A percentile compares a stretch with the other conserved stretches of the same genome.
Evolutionary conservation across 371 early-diverging fungal species (phyloP).

Genomic region (Mortierella sp.): DNA sequence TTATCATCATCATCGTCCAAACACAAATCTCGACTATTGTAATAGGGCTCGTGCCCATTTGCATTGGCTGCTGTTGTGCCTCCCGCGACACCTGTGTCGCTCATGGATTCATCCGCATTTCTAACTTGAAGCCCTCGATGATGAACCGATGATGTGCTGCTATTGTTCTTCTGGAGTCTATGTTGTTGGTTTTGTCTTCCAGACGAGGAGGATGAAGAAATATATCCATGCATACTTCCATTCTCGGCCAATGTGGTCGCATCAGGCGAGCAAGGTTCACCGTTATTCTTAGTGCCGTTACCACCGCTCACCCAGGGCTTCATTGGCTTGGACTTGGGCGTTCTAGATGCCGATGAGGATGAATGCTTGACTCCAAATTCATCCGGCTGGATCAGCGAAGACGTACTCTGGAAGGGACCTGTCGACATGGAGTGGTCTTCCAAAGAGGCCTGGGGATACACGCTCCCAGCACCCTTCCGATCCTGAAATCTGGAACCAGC

Average conservation of each 20-base stretch:
- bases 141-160: background rate
- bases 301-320: constrained; percentile 16
- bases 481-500: too few species aligned
- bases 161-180: background rate
- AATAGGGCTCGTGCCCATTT: constrained; percentile 20
- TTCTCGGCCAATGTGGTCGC: constrained; percentile 43
- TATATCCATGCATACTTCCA: constrained; percentile 31
- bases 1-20: constrained; percentile 38
- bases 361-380: constrained; percentile 1
- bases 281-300: background rate
- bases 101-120: too few species aligned
- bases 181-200: constrained; percentile 6
- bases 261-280: constrained; percentile 32
- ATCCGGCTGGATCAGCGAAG: constrained; percentile 38
- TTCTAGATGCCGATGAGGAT: too few species aligned
- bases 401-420: constrained; percentile 45
- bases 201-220: constrained; percentile 23
- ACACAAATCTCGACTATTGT: constrained; percentile 37
- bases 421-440: constrained; percentile 26
- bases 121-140: too few species aligned
- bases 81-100: too few species aligned
- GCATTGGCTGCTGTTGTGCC: background rate
- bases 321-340: constrained; percentile 15
- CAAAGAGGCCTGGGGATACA: background rate
- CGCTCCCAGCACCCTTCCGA: background rate